Base-by-base conservation (phyloP, 495 filamentous ascomycete genomes). In the Penicillium manginii region DNA sequence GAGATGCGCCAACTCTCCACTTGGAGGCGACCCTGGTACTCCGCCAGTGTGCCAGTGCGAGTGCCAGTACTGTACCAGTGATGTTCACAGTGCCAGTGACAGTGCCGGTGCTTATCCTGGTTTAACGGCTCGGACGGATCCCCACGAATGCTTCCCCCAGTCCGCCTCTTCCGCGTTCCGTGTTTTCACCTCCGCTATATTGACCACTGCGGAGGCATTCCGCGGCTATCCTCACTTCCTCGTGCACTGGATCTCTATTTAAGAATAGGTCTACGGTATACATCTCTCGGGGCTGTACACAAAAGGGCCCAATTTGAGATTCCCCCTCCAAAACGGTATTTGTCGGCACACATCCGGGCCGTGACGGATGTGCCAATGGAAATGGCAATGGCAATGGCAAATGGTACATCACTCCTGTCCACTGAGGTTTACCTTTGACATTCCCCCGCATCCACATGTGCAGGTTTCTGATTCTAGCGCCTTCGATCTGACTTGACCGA, bases 1-100 rank as follows among this genome's bases (percentile, higher is more conserved):
- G 46, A 49, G 46, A 49, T 49, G 35, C 26, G 46, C 15, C 15
- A 17, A 45, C 17, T 37, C 35, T 37, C 35, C 35, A 37, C 35
- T 37, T 37, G 14, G 9, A 14, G 35, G n/a, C n/a, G n/a, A n/a
- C n/a, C n/a, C n/a, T n/a, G n/a, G n/a, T n/a, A n/a, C n/a, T n/a
- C n/a, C n/a, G n/a, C n/a, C n/a, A n/a, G n/a, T n/a, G n/a, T 37
- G 15, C 33, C 33, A 11, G 2, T 37, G 23, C 33, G 8, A 37
- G 11, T 35, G 33, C 9, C 33, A 35, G 7, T 37, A 37, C 35
- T 37, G 10, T 37, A 26, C 33, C 3, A 11, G 2, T 37, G 3
- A n/a, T n/a, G n/a, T n/a, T n/a, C n/a, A 6, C 33, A 37, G 8
- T 37, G 7, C 12, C 35, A 37, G 5, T 37, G 26, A 5, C 23